Evolutionary conservation across 2,329 filamentous ascomycete species (phyloP).

Genomic region (Penicillium glabrum): DNA sequence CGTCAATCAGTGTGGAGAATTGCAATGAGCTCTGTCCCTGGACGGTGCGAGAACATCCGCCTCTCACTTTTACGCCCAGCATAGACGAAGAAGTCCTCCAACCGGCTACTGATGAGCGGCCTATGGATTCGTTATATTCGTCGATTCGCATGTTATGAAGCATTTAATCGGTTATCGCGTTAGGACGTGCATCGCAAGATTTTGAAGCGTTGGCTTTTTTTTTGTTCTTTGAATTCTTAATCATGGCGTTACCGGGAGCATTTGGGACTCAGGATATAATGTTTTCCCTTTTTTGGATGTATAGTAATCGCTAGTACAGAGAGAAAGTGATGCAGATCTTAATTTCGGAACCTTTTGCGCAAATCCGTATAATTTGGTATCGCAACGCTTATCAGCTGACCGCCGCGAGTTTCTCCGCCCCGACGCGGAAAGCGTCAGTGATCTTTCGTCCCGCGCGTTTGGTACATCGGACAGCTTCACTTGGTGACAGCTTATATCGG

Average conservation of each 20-base stretch:
- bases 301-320: not conserved
- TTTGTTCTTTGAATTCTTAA: not conserved
- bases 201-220: not conserved
- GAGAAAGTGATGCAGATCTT: not conserved
- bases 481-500: conserved; percentile 27
- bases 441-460: conserved; percentile 10
- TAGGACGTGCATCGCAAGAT: not conserved
- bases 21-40: conserved; percentile 42
- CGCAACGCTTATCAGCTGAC: conserved; percentile 24
- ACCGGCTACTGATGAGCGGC: conserved; percentile 32
- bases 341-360: not conserved
- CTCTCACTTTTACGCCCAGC: conserved; percentile 31
- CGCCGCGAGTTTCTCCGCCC: conserved; percentile 31
- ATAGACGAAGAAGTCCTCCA: conserved; percentile 35
- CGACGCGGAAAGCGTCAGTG: conserved; percentile 23
- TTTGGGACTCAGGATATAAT: not conserved
- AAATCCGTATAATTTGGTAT: conserved; percentile 2
- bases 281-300: not conserved
- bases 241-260: not conserved
- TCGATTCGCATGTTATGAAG: conserved; percentile 36
- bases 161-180: not conserved
- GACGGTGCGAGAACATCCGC: conserved; percentile 40
- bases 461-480: conserved; percentile 12
- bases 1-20: conserved; percentile 33
- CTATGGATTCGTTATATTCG: conserved; percentile 36